phyloP scores from a whole-genome alignment of 2,329 filamentous ascomycete genomes.

The Chrysoporthe cubensis region DNA sequence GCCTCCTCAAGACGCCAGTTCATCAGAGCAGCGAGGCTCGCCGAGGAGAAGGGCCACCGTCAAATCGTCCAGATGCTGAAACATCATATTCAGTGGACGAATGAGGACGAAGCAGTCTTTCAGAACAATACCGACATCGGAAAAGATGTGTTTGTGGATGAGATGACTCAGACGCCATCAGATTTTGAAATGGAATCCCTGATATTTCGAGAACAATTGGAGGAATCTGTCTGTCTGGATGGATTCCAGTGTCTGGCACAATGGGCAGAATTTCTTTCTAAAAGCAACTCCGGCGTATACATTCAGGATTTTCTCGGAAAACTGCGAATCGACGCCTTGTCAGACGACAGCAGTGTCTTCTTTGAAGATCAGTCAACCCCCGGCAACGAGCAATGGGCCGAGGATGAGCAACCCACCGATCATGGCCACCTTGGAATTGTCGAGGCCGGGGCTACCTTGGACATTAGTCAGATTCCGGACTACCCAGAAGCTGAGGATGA shows the following conservation, averaged over 20 bases:
- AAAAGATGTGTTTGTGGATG: neutral
- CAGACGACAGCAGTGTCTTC: neutral
- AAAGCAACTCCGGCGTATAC: neutral
- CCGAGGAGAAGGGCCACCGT: fast-evolving
- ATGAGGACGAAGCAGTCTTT: neutral
- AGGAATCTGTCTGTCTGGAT: fast-evolving
- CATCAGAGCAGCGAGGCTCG: neutral
- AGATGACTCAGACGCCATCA: neutral
- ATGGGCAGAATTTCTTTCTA: neutral
- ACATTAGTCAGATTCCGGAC: too few relatives aligned
- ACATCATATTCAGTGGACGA: constrained; percentile 4
- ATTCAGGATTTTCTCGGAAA: neutral
- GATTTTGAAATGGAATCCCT: neutral
- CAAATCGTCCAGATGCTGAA: neutral
- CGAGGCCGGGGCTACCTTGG: neutral
- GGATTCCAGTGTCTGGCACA: neutral
- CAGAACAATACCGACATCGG: neutral
- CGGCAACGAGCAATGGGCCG: neutral
- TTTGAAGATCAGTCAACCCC: neutral
- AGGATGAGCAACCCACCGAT: neutral
- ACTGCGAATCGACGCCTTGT: neutral
- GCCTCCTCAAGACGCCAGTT: constrained; percentile 2
- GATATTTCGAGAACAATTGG: fast-evolving
- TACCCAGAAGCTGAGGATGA: neutral
- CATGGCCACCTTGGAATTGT: neutral